Evolutionary conservation across 352 stramenopile species (phyloP).

Genomic region (Phytopythium sindhum): DNA sequence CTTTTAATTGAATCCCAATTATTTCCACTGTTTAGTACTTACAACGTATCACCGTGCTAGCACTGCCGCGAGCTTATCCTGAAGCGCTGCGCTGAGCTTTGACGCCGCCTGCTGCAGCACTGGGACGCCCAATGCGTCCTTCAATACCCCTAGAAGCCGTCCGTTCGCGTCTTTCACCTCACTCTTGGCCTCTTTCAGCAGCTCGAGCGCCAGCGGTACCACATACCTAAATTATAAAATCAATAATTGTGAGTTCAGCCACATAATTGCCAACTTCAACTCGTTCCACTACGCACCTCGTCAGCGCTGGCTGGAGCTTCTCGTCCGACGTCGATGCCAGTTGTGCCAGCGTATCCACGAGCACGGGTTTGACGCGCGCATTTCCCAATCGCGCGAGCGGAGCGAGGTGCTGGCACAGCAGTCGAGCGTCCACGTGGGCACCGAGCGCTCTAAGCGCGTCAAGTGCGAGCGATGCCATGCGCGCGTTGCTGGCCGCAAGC

Average conservation of each 20-base stretch:
- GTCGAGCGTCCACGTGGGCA: slow-evolving; percentile 34
- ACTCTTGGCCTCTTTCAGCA: slow-evolving; percentile 75
- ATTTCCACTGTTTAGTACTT: too few species aligned
- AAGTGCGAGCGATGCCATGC: slow-evolving; percentile 40
- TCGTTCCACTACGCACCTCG: slow-evolving; percentile 1
- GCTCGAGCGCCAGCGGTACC: slow-evolving; percentile 58
- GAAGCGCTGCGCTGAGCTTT: slow-evolving; percentile 52
- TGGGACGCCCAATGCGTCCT: slow-evolving; percentile 13
- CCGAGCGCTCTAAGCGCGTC: slow-evolving; percentile 45
- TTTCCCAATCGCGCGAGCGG: slow-evolving; percentile 49
- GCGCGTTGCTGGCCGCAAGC: slow-evolving; percentile 49
- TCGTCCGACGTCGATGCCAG: slow-evolving; percentile 37
- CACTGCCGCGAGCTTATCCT: slow-evolving; percentile 48
- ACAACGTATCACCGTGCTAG: slow-evolving; percentile 17
- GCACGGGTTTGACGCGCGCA: slow-evolving; percentile 45
- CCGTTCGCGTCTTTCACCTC: slow-evolving; percentile 64
- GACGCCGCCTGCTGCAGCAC: slow-evolving; percentile 19
- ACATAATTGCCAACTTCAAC: neutral
- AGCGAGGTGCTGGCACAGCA: slow-evolving; percentile 57
- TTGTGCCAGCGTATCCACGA: slow-evolving; percentile 50
- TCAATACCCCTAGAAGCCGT: slow-evolving; percentile 33
- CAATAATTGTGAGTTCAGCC: slow-evolving; percentile 5
- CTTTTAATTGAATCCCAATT: too few species aligned
- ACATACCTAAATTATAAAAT: slow-evolving; percentile 32
- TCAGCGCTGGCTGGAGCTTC: slow-evolving; percentile 54